Base-by-base conservation (phyloP, 495 filamentous ascomycete genomes). In the Antarctomyces pellizariae region DNA sequence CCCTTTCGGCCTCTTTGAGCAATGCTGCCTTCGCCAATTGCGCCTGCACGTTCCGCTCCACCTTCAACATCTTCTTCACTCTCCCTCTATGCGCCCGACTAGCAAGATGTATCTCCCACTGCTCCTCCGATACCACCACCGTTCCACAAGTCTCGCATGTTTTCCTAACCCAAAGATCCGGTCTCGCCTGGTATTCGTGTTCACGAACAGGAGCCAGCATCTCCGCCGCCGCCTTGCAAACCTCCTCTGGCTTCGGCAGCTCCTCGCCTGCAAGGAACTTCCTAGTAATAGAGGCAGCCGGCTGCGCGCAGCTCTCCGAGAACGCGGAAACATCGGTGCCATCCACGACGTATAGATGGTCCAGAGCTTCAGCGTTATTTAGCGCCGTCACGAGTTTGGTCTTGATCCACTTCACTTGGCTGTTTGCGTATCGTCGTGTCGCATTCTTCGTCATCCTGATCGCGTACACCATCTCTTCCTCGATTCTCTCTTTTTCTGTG, bases 361-460 rank as follows among this genome's bases (percentile, higher is more conserved):
- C 38, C 11, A 54, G 54, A 16, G 56, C 50, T 5, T 49, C 47
- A 9, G 55, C 50, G 8, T 60, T 54, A 22, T 48, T 48, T 7
- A 92, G 53, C 1, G 71, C 62, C 18, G 57, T 54, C 21, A 84
- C 53, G 12, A 89, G 54, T 35, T 86, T 86, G 32, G 70, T 70
- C 16, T 75, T 65, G 25, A 95, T 80, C 80, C 82, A 99, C 33
- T 69, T 57, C 9, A 75, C 43, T 46, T 99, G 89, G 0, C 67
- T 62, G 29, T 64, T 72, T 7, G 83, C 76, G 41, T 95, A 99
- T 35, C 80, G 83, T 5, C 76, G 62, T 2, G 78, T 95, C 3
- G 76, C 76, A 13, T 59, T 61, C 35, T 83, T 74, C 23, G 75
- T 79, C n/a, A n/a, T n/a, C n/a, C n/a, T n/a, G n/a, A n/a, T n/a